A percentile compares a stretch with the other conserved stretches of the same genome.
Evolutionary conservation across 768 basidiomycete species (phyloP).

Genomic region (Hydnomerulius pinastri): DNA sequence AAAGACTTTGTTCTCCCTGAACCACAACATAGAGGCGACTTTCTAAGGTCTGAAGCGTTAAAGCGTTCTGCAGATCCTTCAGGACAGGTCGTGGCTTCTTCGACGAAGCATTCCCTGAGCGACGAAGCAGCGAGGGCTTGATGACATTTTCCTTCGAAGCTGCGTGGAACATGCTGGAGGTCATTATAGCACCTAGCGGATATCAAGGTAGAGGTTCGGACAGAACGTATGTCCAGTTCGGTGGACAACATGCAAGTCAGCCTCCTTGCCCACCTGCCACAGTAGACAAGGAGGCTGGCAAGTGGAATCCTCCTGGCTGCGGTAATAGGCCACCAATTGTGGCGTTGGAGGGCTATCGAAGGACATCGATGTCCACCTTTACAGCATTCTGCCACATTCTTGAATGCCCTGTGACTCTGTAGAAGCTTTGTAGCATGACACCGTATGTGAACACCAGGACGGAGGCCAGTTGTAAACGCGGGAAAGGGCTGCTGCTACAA

Average conservation of each 20-base stretch:
- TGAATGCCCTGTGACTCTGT: too few relatives aligned
- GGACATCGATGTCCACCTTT: too few relatives aligned
- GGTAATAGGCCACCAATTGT: background rate
- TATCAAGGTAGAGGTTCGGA: too few relatives aligned
- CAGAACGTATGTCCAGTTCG: background rate
- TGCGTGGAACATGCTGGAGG: background rate
- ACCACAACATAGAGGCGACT: constrained; percentile 16
- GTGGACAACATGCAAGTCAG: constrained; percentile 15
- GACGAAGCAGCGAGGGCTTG: background rate
- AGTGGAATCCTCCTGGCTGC: background rate
- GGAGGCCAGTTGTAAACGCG: too few relatives aligned
- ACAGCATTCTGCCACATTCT: too few relatives aligned
- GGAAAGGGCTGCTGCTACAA: too few relatives aligned
- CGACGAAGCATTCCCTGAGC: background rate
- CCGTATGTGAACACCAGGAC: background rate
- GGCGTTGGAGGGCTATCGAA: background rate
- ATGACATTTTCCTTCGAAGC: background rate
- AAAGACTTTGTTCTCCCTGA: constrained; percentile 1
- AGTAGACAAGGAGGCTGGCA: background rate
- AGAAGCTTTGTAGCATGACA: background rate
- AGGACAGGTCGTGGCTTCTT: constrained; percentile 16
- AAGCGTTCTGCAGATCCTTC: constrained; percentile 17
- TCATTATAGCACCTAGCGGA: background rate
- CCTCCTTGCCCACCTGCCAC: background rate
- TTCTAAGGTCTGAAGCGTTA: constrained; percentile 7